Conservation (phyloP, 805 yeast genomes). For the Metschnikowia hibisci region DNA sequence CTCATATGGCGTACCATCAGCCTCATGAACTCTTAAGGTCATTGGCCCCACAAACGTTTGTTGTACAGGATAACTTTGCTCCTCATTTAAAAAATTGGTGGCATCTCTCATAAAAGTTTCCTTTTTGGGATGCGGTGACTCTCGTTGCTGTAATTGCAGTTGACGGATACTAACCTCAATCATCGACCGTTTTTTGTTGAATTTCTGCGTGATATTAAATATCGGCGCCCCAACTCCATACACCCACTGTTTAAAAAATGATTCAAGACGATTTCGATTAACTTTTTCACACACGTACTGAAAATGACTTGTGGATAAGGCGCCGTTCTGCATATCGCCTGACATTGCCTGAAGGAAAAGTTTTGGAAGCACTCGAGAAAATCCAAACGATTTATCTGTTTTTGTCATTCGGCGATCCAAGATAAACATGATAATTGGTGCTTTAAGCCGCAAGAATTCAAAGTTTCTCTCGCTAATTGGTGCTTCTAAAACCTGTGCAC, state of each 20-base stretch:
- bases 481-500: conserved; percentile 57
- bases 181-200: conserved; percentile 89
- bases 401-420: conserved; percentile 92
- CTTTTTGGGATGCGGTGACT: conserved; percentile 31
- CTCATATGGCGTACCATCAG: conserved; percentile 98
- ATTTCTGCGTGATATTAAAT: conserved; percentile 83
- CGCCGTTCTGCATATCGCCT: conserved; percentile 78
- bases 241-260: conserved; percentile 92
- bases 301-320: conserved; percentile 77
- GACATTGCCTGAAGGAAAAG: conserved; percentile 92
- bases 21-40: conserved; percentile 95
- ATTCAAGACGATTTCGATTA: conserved; percentile 75
- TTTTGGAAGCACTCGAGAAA: conserved; percentile 87
- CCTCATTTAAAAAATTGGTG: conserved; percentile 38
- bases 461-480: conserved; percentile 65
- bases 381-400: conserved; percentile 90
- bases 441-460: conserved; percentile 67
- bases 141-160: conserved; percentile 65
- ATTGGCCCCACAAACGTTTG: conserved; percentile 85
- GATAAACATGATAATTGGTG: conserved; percentile 81
- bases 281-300: conserved; percentile 94
- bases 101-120: conserved; percentile 47
- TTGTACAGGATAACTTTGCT: conserved; percentile 37
- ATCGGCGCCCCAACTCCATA: conserved; percentile 84
- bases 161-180: conserved; percentile 94